Base-by-base conservation (phyloP, 108 stramenopile species). In the Hondaea fermentalgiana region DNA sequence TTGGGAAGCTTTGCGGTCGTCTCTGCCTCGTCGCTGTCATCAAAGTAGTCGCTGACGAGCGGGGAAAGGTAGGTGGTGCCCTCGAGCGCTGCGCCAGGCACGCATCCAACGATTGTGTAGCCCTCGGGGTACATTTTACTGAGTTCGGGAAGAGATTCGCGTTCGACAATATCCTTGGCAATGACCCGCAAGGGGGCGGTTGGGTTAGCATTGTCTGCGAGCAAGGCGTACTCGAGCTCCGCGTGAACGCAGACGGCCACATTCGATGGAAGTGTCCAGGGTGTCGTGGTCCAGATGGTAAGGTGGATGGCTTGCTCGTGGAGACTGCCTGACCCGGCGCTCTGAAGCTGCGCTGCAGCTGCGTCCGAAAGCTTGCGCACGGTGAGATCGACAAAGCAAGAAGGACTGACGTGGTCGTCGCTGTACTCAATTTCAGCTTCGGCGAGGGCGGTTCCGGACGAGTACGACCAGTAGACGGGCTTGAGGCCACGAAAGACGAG, bases 391-490 rank as follows among this genome's bases (percentile, higher is more conserved):
- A 97, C 98, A 89, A 98, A 98, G 87, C 98, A 95, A 42, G 95
- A 95, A 88, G 95, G 96, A 49, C 96, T 97, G 12, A 96, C 87
- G 92, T 97, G 96, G 88, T 96, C 96, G 59, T 98, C 97, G 17
- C 97, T 97, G 92, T 98, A 98, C 89, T 99, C 98, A 90, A 98
- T 90, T 91, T 99, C 99, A 0, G 99, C 99, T 91, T 99, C 99
- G 5, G 99, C 99, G 60, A 99, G 91, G 3, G 99, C 99, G 4
- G 99, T 98, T 42, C 93, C 91, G 60, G 96, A 96, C 4, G 97
- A 97, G 57, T 98, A 98, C 44, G 97, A 97, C 98, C 98, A 99
- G 90, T 98, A 97, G 12, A 99, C 98, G 17, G 99, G 99, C 92
- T 99, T 98, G 23, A 96, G 91, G 25, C 99, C 99, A 2, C 98